Evolutionary conservation across 2,329 filamentous ascomycete genomes (phyloP).

Genomic region (Botryotinia calthae): DNA sequence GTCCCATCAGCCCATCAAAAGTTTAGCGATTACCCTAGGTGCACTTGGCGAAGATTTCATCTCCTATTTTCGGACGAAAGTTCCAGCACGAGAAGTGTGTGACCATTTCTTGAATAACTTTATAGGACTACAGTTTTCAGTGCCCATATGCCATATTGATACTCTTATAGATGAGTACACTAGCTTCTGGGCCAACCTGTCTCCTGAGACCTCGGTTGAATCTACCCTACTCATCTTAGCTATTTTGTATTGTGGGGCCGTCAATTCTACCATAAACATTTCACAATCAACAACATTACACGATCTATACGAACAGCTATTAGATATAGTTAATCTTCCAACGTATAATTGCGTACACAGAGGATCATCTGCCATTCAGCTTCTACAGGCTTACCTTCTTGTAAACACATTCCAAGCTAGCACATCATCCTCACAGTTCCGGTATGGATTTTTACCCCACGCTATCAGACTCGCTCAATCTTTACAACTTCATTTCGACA

Average conservation of each 20-base stretch:
- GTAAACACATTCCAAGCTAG: not conserved
- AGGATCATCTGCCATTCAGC: not conserved
- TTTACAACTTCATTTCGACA: not conserved
- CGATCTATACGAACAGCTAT: not conserved
- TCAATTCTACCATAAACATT: not conserved
- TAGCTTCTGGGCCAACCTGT: not conserved
- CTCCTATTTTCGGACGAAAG: not conserved
- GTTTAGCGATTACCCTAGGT: not conserved
- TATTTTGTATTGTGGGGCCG: not conserved
- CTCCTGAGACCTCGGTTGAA: not conserved
- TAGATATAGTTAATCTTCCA: not conserved
- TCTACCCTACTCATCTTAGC: not conserved
- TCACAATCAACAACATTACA: not conserved
- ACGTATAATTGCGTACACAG: not conserved
- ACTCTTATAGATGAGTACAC: not conserved
- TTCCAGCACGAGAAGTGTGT: not conserved
- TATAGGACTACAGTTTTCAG: not conserved
- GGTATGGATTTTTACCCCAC: not conserved
- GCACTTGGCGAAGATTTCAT: not conserved
- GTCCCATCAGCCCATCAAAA: not conserved
- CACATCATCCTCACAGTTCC: not conserved
- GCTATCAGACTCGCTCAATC: not conserved
- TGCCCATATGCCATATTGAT: not conserved
- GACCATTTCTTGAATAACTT: constrained; percentile 8
- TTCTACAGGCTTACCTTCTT: constrained; percentile 5